Evolutionary conservation across 148 eudicot genomes (phyloP).

Genomic region (Nepenthes gracilis): DNA sequence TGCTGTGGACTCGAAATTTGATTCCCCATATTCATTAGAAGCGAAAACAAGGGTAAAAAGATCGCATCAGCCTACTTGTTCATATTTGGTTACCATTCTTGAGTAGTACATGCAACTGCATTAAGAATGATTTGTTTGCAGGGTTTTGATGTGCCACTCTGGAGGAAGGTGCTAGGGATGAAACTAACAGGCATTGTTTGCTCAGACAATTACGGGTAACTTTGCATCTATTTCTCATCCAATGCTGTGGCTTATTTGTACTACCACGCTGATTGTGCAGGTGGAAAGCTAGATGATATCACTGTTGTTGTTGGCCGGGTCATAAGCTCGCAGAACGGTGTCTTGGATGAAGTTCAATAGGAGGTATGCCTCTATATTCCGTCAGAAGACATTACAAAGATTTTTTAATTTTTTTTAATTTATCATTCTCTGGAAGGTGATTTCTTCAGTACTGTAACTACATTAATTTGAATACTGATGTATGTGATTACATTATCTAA

Average conservation of each 20-base stretch:
- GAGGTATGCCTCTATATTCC: not conserved
- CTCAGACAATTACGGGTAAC: not conserved
- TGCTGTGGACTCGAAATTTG: conserved; percentile 52
- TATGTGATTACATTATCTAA: too few relatives aligned
- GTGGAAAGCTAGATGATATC: conserved; percentile 90
- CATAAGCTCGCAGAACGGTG: conserved; percentile 19
- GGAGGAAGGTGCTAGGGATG: conserved; percentile 73
- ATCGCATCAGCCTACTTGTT: not conserved
- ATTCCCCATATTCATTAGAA: conserved; percentile 80
- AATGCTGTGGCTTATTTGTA: not conserved
- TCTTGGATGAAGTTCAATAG: conserved; percentile 4
- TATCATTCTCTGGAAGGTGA: too few relatives aligned
- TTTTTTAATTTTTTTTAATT: too few relatives aligned
- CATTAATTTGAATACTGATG: too few relatives aligned
- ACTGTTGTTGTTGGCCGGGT: conserved; percentile 74
- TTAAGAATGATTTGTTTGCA: conserved; percentile 9
- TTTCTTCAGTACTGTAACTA: too few relatives aligned
- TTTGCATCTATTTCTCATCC: not conserved
- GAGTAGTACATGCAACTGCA: not conserved
- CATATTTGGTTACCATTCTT: not conserved
- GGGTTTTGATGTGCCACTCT: conserved; percentile 73
- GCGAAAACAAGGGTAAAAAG: conserved; percentile 60
- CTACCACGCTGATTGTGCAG: conserved; percentile 21
- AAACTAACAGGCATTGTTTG: conserved; percentile 58
- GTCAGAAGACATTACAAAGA: too few relatives aligned